Conservation (phyloP, 352 stramenopile species). For the Pythium sp. region DNA sequence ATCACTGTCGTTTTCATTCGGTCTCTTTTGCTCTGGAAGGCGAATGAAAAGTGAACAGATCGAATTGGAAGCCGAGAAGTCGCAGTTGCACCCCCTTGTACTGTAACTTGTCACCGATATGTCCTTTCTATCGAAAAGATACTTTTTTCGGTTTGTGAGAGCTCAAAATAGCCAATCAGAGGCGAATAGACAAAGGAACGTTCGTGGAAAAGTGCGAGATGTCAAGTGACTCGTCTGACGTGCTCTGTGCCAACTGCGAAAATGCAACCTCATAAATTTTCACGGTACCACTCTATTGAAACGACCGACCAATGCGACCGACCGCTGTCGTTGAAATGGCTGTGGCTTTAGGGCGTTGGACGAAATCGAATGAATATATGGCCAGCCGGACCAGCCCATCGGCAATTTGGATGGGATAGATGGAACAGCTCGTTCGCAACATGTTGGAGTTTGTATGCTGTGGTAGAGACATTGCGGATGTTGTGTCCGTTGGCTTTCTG, state of each 20-base stretch:
- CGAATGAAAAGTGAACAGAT: neutral
- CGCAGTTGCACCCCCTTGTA: neutral
- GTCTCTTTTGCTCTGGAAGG: too few relatives aligned
- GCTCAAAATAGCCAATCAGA: neutral
- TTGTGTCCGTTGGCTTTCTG: neutral
- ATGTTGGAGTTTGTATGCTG: neutral
- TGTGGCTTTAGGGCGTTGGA: neutral
- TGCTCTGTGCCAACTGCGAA: slow-evolving; percentile 11
- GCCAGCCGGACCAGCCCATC: neutral
- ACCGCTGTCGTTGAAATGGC: slow-evolving; percentile 5
- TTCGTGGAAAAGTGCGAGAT: neutral
- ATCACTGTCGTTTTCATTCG: neutral
- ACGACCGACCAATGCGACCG: neutral
- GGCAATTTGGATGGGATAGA: neutral
- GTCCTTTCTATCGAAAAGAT: too few relatives aligned
- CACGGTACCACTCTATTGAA: neutral
- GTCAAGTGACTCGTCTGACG: neutral
- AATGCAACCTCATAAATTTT: slow-evolving; percentile 2
- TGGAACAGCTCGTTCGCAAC: neutral
- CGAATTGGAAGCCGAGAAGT: neutral
- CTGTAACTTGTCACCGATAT: neutral
- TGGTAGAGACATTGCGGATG: neutral
- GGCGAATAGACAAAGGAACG: neutral
- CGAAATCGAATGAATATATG: neutral
- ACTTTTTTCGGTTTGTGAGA: neutral